Base-by-base conservation (phyloP, 306 rosid species). In the Luffa acutangula region DNA sequence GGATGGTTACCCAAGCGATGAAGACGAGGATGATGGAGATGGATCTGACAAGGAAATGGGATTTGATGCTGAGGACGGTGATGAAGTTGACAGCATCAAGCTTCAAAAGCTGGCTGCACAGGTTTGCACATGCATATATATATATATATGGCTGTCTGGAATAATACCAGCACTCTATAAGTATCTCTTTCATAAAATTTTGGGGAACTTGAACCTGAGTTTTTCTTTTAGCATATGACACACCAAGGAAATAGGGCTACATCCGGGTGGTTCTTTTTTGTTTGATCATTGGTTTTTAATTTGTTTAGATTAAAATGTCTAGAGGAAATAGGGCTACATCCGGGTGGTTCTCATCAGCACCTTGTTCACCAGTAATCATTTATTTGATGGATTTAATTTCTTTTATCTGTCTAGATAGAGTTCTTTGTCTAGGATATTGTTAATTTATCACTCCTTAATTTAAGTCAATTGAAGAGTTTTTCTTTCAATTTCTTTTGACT, bases 1-100 rank as follows among this genome's bases (percentile, higher is more conserved):
- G 98, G 98, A 94, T 87, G 97, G 96, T 81, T 89, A 92, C 87
- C 96, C 81, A 84, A 87, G 90, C 11, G 97, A 94, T 71, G 97
- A 89, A 13, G 98, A 93, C 15, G 93, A 90, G 49, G 98, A 92
- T 9, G 94, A 88, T 60, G 98, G 85, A 45, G 96, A 83, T 81
- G 97, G 87, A 62, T 92, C 92, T 84, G 97, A 94, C 83, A 94
- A 82, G 88, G 97, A 92, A 82, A 91, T 94, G 98, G 98, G 98
- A 75, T 87, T 81, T 80, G 97, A 90, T 82, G 86, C 82, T 3
- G 98, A 92, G 80, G 98, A 92, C 59, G 95, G 93, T 66, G 98
- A 94, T 67, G 97, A 94, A 80, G 92, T 84, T 76, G 97, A 92
- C 80, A 85, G 89, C 78, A 63, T 85, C 79, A 91, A 66, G 57